Evolutionary conservation across 768 basidiomycete species (phyloP).

Genomic region (Tremella yokohamensis): DNA sequence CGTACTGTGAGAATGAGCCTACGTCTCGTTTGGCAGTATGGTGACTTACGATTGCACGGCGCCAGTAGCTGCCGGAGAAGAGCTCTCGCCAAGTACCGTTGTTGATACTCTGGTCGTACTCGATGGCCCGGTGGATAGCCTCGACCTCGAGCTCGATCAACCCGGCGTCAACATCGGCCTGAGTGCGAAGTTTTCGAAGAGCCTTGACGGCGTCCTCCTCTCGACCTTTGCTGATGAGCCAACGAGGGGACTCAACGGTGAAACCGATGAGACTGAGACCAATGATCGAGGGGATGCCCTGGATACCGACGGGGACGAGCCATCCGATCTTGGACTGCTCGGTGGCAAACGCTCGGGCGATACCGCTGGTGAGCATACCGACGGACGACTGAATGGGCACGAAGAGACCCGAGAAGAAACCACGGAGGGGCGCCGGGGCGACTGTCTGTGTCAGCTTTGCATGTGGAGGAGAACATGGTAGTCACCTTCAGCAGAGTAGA

Average conservation of each 20-base stretch:
- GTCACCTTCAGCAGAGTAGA: slow-evolving; percentile 19
- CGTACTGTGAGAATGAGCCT: too few relatives aligned
- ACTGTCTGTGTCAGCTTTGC: not conserved
- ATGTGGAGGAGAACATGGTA: too few relatives aligned
- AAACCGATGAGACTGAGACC: slow-evolving; percentile 8
- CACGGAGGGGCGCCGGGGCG: slow-evolving; percentile 21
- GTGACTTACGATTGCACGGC: slow-evolving; percentile 1
- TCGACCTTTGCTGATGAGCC: slow-evolving; percentile 48
- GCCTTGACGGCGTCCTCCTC: slow-evolving; percentile 20
- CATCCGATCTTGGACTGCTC: slow-evolving; percentile 19
- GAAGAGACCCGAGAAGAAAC: slow-evolving; percentile 19
- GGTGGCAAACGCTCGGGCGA: slow-evolving; percentile 18
- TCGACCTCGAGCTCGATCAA: slow-evolving; percentile 18
- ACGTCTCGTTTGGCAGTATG: too few relatives aligned
- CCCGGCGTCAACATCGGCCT: slow-evolving; percentile 14
- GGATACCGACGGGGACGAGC: slow-evolving; percentile 40
- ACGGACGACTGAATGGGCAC: slow-evolving; percentile 13
- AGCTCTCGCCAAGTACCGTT: slow-evolving; percentile 19
- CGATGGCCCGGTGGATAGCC: slow-evolving; percentile 15
- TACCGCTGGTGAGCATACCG: not conserved
- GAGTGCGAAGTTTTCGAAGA: slow-evolving; percentile 15
- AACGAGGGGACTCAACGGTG: slow-evolving; percentile 44
- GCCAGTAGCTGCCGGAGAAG: slow-evolving; percentile 17
- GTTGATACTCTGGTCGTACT: slow-evolving; percentile 12
- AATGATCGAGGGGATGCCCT: slow-evolving; percentile 23